Evolutionary conservation across 805 yeast genomes (phyloP).

Genomic region (Jamesozyma jinghongensis): DNA sequence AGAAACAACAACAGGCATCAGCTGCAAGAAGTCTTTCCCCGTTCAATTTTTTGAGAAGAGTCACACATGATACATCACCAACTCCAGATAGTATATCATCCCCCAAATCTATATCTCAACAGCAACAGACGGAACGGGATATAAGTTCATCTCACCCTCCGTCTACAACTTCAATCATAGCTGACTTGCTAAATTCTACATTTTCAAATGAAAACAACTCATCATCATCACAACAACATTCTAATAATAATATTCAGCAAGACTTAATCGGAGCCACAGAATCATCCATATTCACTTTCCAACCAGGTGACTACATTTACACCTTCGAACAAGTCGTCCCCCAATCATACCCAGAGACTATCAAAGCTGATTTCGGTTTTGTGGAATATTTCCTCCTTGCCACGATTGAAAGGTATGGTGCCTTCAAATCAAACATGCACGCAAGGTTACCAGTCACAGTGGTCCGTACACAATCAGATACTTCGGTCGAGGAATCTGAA

Average conservation of each 20-base stretch:
- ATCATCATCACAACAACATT: constrained; percentile 2
- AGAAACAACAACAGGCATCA: background rate
- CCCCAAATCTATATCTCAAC: no score
- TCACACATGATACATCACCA: constrained; percentile 4
- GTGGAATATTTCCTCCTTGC: constrained; percentile 67
- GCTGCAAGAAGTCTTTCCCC: constrained; percentile 23
- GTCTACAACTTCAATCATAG: constrained; percentile 18
- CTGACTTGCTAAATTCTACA: constrained; percentile 19
- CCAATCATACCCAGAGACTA: constrained; percentile 72
- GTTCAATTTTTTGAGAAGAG: constrained; percentile 22
- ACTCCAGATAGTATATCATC: background rate
- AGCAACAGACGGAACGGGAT: background rate
- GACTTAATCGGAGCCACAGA: background rate
- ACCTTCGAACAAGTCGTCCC: constrained; percentile 86
- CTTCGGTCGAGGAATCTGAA: constrained; percentile 78
- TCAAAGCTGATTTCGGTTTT: constrained; percentile 69
- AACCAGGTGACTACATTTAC: constrained; percentile 87
- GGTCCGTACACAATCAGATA: constrained; percentile 68
- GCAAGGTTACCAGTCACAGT: constrained; percentile 58
- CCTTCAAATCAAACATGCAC: constrained; percentile 68
- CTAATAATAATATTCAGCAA: background rate
- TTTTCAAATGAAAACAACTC: constrained; percentile 4
- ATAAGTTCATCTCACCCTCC: constrained; percentile 1
- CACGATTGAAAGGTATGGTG: constrained; percentile 63
- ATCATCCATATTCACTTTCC: constrained; percentile 38